A percentile compares a stretch with the other conserved stretches of the same genome.
Conservation (phyloP, 1,284 basidiomycete species). For the Leccinum pallidistipes region DNA sequence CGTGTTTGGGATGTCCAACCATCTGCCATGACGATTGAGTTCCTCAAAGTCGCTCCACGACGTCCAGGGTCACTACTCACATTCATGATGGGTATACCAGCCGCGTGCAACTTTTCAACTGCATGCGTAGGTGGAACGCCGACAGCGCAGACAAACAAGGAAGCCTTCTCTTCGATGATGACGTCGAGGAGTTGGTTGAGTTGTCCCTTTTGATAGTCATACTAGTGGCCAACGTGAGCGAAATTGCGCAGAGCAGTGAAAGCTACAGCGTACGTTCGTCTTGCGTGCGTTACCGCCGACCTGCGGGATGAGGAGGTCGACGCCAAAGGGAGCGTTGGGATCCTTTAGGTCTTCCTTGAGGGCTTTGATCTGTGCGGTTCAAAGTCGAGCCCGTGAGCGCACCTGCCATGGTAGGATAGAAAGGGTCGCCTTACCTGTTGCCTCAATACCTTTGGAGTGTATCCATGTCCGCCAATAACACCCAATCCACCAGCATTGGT, state of each 20-base stretch:
- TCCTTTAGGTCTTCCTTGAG: slow-evolving; percentile 71
- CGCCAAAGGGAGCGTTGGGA: slow-evolving; percentile 79
- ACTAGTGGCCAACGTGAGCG: slow-evolving; percentile 39
- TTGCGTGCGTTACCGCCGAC: slow-evolving; percentile 81
- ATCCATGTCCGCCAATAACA: slow-evolving; percentile 84
- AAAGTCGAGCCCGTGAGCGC: neutral
- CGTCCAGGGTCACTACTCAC: slow-evolving; percentile 36
- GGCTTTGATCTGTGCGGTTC: slow-evolving; percentile 57
- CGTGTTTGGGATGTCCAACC: slow-evolving; percentile 90
- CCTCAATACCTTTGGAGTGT: slow-evolving; percentile 73
- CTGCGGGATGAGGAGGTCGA: slow-evolving; percentile 83
- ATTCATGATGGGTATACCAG: slow-evolving; percentile 85
- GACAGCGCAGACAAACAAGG: slow-evolving; percentile 84
- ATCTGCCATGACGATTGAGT: slow-evolving; percentile 46
- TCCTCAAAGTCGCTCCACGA: neutral
- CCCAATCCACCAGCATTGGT: slow-evolving; percentile 83
- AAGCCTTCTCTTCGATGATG: slow-evolving; percentile 83
- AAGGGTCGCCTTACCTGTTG: slow-evolving; percentile 50
- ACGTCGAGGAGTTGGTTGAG: slow-evolving; percentile 80
- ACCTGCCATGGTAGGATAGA: neutral
- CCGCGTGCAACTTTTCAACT: slow-evolving; percentile 78
- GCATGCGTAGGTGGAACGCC: slow-evolving; percentile 79
- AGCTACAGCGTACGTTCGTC: slow-evolving; percentile 64
- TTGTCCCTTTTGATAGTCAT: slow-evolving; percentile 81
- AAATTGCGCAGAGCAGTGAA: neutral